Conservation (phyloP, 441 rosid genomes). For the Adansonia madagascariensis region DNA sequence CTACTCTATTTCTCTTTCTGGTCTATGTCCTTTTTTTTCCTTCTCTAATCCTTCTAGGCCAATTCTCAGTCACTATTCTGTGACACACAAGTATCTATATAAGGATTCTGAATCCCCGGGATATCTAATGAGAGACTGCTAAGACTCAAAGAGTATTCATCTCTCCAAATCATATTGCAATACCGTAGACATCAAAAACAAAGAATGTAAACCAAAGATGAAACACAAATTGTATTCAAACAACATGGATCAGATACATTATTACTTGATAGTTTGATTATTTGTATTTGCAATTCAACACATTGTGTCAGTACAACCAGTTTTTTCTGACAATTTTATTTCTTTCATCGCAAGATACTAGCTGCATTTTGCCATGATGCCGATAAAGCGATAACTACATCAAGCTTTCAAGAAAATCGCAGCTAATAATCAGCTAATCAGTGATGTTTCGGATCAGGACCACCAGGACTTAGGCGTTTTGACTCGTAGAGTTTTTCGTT, state of each 20-base stretch:
- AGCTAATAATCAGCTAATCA: slow-evolving; percentile 1
- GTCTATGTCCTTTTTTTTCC: too few relatives aligned
- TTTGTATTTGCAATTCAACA: not conserved
- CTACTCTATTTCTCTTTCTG: too few relatives aligned
- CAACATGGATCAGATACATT: not conserved
- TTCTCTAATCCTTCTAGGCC: too few relatives aligned
- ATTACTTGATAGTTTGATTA: not conserved
- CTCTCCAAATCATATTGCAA: not conserved
- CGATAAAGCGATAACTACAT: not conserved
- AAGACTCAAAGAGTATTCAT: not conserved
- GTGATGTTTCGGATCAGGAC: slow-evolving; percentile 35
- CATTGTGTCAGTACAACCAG: slow-evolving; percentile 1
- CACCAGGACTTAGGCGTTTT: slow-evolving; percentile 32
- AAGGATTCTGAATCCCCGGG: too few relatives aligned
- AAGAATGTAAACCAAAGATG: not conserved
- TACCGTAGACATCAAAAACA: not conserved
- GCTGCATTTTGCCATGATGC: not conserved
- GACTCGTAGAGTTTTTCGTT: not conserved
- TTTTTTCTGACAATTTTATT: not conserved
- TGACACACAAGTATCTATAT: too few relatives aligned
- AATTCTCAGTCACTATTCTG: too few relatives aligned
- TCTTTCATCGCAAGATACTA: not conserved
- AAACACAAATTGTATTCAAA: not conserved
- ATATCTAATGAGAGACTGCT: too few relatives aligned
- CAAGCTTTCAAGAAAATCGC: not conserved